A percentile compares a stretch with the other conserved stretches of the same genome.
phyloP scores from a whole-genome alignment of 768 basidiomycete species.

The Rhodotorula taiwanensis region DNA sequence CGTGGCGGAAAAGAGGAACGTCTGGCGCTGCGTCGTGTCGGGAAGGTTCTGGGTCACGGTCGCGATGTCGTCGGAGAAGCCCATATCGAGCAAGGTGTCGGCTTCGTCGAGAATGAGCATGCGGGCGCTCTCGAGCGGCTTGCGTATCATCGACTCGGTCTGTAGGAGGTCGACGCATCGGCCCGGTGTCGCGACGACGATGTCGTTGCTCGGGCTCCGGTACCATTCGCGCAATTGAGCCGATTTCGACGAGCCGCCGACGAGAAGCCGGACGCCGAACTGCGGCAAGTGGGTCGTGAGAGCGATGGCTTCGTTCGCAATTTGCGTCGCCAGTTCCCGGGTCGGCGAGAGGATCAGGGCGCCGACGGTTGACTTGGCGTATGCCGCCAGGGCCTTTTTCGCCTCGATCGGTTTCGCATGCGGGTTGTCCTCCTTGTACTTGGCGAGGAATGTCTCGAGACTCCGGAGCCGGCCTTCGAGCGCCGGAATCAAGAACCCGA shows the following conservation, averaged over 20 bases:
- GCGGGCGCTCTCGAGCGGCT: conserved; percentile 54
- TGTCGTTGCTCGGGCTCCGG: conserved; percentile 54
- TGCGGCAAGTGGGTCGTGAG: conserved; percentile 46
- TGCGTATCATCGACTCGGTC: conserved; percentile 51
- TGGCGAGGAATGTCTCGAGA: conserved; percentile 33
- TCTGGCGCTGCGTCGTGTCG: conserved; percentile 49
- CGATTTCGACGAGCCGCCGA: conserved; percentile 58
- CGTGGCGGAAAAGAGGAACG: conserved; percentile 51
- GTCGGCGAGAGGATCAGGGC: conserved; percentile 48
- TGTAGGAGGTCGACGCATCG: conserved; percentile 47
- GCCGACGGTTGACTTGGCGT: conserved; percentile 58
- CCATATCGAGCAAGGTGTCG: conserved; percentile 48
- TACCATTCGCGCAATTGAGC: conserved; percentile 64
- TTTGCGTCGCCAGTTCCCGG: conserved; percentile 47
- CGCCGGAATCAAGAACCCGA: conserved; percentile 82
- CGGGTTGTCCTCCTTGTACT: conserved; percentile 38
- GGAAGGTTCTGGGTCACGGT: conserved; percentile 56
- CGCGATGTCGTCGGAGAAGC: conserved; percentile 52
- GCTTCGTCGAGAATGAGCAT: conserved; percentile 70
- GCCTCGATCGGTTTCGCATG: conserved; percentile 30
- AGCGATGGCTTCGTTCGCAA: conserved; percentile 53
- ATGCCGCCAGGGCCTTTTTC: conserved; percentile 61
- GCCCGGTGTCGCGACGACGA: conserved; percentile 49
- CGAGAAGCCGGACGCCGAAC: conserved; percentile 33
- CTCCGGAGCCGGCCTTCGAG: conserved; percentile 51